Percentiles rank a stretch among this genome's conserved stretches.
These are phyloP conservation scores for Backusella morwellensis DNA, from an alignment of 192 early-diverging fungal genomes.

Conservation along the genomic window DNA sequence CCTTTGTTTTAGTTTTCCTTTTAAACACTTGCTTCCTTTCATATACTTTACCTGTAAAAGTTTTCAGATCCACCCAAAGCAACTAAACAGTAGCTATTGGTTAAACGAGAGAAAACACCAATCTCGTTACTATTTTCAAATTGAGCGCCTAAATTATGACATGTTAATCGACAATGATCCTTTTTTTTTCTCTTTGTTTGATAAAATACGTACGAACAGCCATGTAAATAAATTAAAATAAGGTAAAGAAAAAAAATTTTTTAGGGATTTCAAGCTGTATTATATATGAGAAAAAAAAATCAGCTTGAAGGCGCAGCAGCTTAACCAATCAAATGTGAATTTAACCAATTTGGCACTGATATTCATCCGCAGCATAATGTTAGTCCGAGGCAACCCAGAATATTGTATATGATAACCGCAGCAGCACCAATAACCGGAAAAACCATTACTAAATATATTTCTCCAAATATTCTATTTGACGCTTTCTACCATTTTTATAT, in stretches of 20 bases:
- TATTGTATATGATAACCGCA: no score
- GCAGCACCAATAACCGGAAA: no score
- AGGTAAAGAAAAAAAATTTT: constrained; percentile 6
- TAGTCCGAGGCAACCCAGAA: no score
- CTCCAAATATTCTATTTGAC: no score
- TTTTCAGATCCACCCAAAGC: constrained; percentile 98
- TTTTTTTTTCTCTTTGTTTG: not conserved
- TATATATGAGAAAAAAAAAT: not conserved
- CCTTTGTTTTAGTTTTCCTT: constrained; percentile 1
- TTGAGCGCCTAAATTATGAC: constrained; percentile 63
- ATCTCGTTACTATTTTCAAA: constrained; percentile 99
- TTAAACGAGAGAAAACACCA: constrained; percentile 96
- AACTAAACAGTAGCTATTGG: constrained; percentile 97
- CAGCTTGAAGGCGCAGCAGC: not conserved
- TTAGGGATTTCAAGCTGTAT: not conserved
- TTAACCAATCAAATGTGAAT: not conserved
- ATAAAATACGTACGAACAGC: not conserved
- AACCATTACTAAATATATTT: no score
- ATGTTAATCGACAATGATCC: not conserved
- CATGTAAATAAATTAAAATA: not conserved
- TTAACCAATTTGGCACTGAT: not conserved
- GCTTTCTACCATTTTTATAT: no score
- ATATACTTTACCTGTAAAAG: constrained; percentile 85
- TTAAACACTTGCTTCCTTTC: not conserved
- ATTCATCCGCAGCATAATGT: not conserved